Conservation (phyloP, 192 early-diverging fungal species). For the Backusella morwellensis region DNA sequence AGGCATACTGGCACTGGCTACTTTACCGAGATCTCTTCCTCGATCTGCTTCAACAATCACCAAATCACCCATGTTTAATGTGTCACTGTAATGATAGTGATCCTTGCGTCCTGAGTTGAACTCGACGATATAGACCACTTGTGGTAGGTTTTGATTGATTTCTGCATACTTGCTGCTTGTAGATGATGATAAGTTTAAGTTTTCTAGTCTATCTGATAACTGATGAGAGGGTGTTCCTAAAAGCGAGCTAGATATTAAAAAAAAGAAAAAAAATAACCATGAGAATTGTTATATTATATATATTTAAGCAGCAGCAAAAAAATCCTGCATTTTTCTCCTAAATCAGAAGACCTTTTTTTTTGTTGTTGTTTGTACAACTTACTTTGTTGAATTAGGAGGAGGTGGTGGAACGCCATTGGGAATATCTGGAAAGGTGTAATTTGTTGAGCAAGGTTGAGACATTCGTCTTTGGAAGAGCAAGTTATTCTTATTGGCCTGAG, state of each 20-base stretch:
- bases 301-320: not conserved
- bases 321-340: constrained; percentile 8
- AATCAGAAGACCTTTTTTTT: not conserved
- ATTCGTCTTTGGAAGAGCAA: not conserved
- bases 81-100: constrained; percentile 49
- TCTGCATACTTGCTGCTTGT: not conserved
- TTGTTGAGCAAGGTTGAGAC: constrained; percentile 3
- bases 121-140: constrained; percentile 61
- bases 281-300: not conserved
- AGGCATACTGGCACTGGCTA: constrained; percentile 20
- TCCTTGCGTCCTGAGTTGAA: constrained; percentile 88
- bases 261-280: not conserved
- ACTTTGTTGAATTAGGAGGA: not conserved
- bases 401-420: constrained; percentile 3
- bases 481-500: not conserved
- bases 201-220: constrained; percentile 3
- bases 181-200: not conserved
- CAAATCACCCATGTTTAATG: constrained; percentile 60
- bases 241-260: not conserved
- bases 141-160: not conserved
- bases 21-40: constrained; percentile 75
- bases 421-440: constrained; percentile 10
- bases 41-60: constrained; percentile 89
- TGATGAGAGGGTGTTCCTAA: not conserved
- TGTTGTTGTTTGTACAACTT: not conserved